Evolutionary conservation across 108 stramenopile genomes (phyloP).

Genomic region (Schizochytrium sp.): DNA sequence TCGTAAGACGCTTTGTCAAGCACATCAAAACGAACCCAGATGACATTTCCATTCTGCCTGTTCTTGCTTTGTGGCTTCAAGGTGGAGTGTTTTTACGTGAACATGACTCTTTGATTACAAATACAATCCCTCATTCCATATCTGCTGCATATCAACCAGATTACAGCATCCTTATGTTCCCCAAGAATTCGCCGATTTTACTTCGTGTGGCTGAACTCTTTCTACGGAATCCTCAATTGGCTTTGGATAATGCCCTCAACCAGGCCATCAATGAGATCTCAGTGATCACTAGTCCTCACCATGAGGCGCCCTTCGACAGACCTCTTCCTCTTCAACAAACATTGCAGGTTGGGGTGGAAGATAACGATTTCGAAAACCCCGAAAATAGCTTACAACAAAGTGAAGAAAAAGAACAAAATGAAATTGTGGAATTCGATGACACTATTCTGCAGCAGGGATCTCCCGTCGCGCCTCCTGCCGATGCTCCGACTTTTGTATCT

Average conservation of each 20-base stretch:
- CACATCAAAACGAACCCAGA: neutral
- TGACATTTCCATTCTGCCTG: neutral
- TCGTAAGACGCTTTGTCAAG: conserved; percentile 19
- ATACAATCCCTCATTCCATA: neutral
- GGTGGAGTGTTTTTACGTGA: conserved; percentile 3
- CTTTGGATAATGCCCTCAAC: neutral
- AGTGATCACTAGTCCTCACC: too few relatives aligned
- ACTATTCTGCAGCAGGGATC: too few relatives aligned
- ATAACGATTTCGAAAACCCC: too few relatives aligned
- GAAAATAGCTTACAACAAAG: too few relatives aligned
- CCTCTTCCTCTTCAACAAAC: too few relatives aligned
- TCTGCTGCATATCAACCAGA: neutral
- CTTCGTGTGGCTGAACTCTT: conserved; percentile 2
- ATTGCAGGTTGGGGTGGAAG: too few relatives aligned
- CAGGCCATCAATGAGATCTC: conserved; percentile 10
- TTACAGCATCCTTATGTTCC: neutral
- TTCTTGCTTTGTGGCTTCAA: neutral
- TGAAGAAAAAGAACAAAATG: too few relatives aligned
- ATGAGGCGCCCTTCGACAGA: too few relatives aligned
- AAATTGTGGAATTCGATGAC: too few relatives aligned
- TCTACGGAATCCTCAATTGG: neutral
- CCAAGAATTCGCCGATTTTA: conserved; percentile 18
- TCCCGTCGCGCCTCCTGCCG: too few relatives aligned
- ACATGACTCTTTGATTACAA: neutral
- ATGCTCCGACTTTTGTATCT: too few relatives aligned